phyloP scores from a whole-genome alignment of 495 filamentous ascomycete species.

The Penicillium dipodomyicola region DNA sequence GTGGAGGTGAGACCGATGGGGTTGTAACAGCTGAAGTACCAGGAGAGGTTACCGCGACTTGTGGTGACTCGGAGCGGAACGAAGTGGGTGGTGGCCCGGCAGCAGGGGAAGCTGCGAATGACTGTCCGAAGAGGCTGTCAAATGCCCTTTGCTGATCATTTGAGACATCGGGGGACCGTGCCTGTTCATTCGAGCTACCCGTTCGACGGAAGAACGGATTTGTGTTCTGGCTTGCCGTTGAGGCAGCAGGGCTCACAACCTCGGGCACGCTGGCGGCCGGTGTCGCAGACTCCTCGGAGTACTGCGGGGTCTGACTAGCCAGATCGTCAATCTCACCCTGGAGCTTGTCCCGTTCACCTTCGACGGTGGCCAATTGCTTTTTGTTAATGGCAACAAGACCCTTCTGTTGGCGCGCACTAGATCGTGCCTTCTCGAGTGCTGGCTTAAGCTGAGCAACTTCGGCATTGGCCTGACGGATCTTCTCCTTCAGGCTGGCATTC shows the following conservation, averaged over 20 bases:
- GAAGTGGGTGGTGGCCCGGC: constrained; percentile 57
- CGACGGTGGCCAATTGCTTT: constrained; percentile 88
- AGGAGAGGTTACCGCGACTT: constrained; percentile 35
- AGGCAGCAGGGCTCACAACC: constrained; percentile 63
- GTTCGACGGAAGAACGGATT: constrained; percentile 88
- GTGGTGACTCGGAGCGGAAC: constrained; percentile 60
- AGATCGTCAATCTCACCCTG: constrained; percentile 72
- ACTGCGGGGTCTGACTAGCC: constrained; percentile 50
- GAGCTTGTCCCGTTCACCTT: constrained; percentile 80
- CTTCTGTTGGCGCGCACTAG: constrained; percentile 88
- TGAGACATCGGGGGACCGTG: constrained; percentile 42
- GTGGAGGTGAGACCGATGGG: constrained; percentile 61
- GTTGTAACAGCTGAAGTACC: constrained; percentile 49
- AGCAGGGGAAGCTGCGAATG: constrained; percentile 53
- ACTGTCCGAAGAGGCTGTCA: constrained; percentile 85
- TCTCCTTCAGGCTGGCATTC: constrained; percentile 80
- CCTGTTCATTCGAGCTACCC: constrained; percentile 60
- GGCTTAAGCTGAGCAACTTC: constrained; percentile 81
- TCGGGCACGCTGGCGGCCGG: constrained; percentile 44
- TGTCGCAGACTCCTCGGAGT: constrained; percentile 38
- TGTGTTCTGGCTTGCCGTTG: constrained; percentile 71
- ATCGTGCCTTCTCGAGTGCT: constrained; percentile 84
- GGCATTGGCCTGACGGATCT: constrained; percentile 75
- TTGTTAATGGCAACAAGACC: constrained; percentile 96
- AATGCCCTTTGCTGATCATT: constrained; percentile 66